Base-by-base conservation (phyloP, 306 rosid species). In the Arachis hypogaea region DNA sequence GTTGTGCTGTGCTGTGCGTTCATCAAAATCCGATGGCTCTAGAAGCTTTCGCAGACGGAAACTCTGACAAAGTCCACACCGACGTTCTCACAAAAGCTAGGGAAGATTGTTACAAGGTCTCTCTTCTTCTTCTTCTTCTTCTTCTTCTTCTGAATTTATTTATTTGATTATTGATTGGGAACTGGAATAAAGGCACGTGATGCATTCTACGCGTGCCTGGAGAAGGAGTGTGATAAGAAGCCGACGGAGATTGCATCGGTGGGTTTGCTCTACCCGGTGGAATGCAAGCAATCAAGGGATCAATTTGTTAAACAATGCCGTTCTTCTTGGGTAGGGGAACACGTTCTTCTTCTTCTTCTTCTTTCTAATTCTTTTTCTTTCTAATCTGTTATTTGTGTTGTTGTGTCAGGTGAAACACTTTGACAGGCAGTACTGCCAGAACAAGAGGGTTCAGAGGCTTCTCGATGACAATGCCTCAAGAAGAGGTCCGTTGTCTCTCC, bases 241-340 rank as follows among this genome's bases (percentile, higher is more conserved):
- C 96, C 90, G 9, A 88, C 98, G 5, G 99, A 95, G 65, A 92
- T 92, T 77, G 98, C 97, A 16, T 80, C 92, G 0, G 96, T 90
- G n/a, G 99, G 99, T 5, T 84, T 88, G 72, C 56, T 95, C n/a
- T 95, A 95, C 79, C 96, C 99, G 1, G 64, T 76, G 2, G 89
- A 92, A 44, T 95, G 98, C 82, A 88, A 92, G 11, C 56, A 66
- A 6, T 74, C 72, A 1, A 85, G 99, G 79, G 83, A 76, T 2
- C 73, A 87, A 59, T 95, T 83, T 54, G 97, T 86, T 22, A 82
- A 92, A 55, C 86, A 80, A 10, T 95, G 98, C 67, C 93, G 99
- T 29, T 65, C 92, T 72, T 90, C 99, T 59, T 95, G 98, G 98
- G 99, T 92, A 22, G 28, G 28, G 28, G 28, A 22, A 22, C 28